Base-by-base conservation (phyloP, 129 eudicot genomes). In the Arctium lappa region DNA sequence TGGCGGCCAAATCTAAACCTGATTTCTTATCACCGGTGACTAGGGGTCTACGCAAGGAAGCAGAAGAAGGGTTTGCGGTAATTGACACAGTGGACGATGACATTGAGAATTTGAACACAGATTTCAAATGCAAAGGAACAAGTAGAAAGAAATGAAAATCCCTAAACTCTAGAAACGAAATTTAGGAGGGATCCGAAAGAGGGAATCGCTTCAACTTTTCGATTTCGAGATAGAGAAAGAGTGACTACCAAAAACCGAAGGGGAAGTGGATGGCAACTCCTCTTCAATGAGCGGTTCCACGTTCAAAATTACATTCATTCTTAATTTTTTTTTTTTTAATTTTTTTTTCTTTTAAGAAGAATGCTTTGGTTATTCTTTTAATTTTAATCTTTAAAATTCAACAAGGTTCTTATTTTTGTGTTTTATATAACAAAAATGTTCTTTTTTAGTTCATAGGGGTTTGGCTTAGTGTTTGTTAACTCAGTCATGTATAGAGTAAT, bases 1-100 rank as follows among this genome's bases (percentile, higher is more conserved):
- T 66, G 2, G 69, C 89, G 75, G 83, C 66, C 38, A 88, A 66
- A 77, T 88, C 93, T n/a, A 87, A 30, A 37, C 46, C 88, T 75
- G 91, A 2, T 22, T 82, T 91, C 75, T 82, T 90, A 62, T 92
- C 94, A 1, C 81, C 83, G 48, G 79, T 53, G 39, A 81, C 79
- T 34, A 69, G 69, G 1, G 89, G 87, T 50, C 91, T 76, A 2
- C 95, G 93, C 33, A 91, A 42, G 4, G 89, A 32, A 8, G 95
- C 71, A 48, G 89, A 38, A 73, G 89, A 66, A 12, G 91, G 88
- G 79, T 91, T 91, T 1, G 93, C 90, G 40, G 95, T 86, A 50
- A 93, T 73, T 50, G 97, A 91, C 34, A 91, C 90, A 10, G 94
- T 91, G 18, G 97, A 93, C 2, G 95, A 86, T 8, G 97, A 91